Evolutionary conservation across 1,284 basidiomycete genomes (phyloP), one percentile per base, ranked within the genome.

Genomic region (Lentinula novae-zelandiae): DNA sequence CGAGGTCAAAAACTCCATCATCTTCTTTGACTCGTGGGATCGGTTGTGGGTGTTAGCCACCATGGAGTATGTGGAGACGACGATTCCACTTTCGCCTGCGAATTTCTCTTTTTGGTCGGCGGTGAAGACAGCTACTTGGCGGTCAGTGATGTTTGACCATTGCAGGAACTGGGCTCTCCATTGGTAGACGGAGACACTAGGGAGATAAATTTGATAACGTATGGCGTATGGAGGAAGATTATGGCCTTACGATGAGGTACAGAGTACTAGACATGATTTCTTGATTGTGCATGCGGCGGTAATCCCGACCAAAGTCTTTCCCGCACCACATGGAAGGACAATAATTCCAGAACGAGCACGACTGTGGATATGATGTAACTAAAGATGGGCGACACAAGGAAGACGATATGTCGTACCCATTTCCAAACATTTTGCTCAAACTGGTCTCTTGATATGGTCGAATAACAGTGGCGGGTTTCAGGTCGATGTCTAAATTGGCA

Each of bases 271-370:
- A 69, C 95, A 96, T 36, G 95, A 97, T 79, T 99, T 99, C 78
- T 98, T 98, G 78, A 99, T 97, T 17, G 97, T 99, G 71, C 96
- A 98, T 10, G 97, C 97, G 3, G 97, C 97, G 0, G 97, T 99
- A 70, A 99, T 98, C 15, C 97, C 97, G 5, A 99, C 97, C 3
- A 99, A 84, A 9, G 97, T 99, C 79, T 99, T 99, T 53, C 97
- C 97, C 36, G 97, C 97, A 63, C 97, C 97, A 71, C 97, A 99
- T 44, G 97, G 97, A 36, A 99, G 80, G 3, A 99, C 97, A 65
- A 99, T 99, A 68, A 99, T 99, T 3, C 97, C 97, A 53, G 96
- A 98, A 61, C 96, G 86, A 51, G 96, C 96, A 71, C 96, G 95
- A 55, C 95, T 95, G 63, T 27, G 3, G 27, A 27, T 27, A 27